Base-by-base conservation (phyloP, 495 filamentous ascomycete genomes). In the Penicillium longicatenatum region DNA sequence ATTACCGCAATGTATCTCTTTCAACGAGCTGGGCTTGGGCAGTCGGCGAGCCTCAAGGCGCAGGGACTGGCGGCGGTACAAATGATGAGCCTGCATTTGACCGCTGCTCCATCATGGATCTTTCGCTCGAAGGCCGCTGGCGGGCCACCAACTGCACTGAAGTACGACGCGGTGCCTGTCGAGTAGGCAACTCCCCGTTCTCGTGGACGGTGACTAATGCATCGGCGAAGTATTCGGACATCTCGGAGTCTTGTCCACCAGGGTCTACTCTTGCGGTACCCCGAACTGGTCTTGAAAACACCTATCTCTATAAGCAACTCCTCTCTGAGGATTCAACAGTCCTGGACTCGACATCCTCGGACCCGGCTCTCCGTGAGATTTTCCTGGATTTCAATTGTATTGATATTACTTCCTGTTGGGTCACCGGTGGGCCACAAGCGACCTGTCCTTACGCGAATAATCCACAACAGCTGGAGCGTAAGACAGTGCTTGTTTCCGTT, bases 381-480 rank as follows among this genome's bases (percentile, higher is more conserved):
- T 88, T 76, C 77, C 30, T 89, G 11, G 77, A 87, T 61, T 82
- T 87, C 62, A 87, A 89, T 56, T 76, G 74, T 9, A 68, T 85
- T 6, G 76, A 84, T 65, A 57, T 75, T 3, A 64, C 71, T 16
- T 75, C 73, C 1, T 89, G 86, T 66, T 89, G 86, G 86, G 79
- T 85, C 11, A 64, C 70, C 1, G 79, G 81, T 21, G 78, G 80
- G 0, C 56, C 77, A 16, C 77, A 79, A 45, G 68, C 74, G 1
- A 74, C 59, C 0, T 89, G 86, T 70, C 83, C 83, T 6, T 89
- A 87, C 63, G 62, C 52, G 0, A 50, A 71, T 10, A 62, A 70
- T 35, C 66, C 71, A 11, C 69, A 75, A 29, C 59, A 73, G 31
- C 60, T 80, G 22, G 67, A 75, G 33, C 67, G 63, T 54, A 68